Base-by-base conservation (phyloP, 805 yeast species). In the Komagataella mondaviorum region DNA sequence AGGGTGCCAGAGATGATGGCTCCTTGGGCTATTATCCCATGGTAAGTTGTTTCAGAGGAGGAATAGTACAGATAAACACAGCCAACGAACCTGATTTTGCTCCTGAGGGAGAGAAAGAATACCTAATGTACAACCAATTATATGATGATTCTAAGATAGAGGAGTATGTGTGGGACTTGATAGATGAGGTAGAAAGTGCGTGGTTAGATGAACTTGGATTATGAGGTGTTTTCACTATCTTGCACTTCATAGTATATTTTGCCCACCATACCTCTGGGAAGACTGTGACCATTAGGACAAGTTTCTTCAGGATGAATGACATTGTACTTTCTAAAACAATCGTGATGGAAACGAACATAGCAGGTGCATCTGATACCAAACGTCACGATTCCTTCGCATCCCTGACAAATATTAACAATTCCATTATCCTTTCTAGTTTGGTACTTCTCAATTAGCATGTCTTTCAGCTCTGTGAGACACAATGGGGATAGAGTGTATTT, bases 21-120 rank as follows among this genome's bases (percentile, higher is more conserved):
- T 70, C 79, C 46, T 67, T 88, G 51, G 99, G 98, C 0, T 93
- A 93, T 63, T 93, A 82, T 66, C 98, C 99, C 1, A 87, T 89
- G 70, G 73, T 88, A 39, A 85, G 96, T 51, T 85, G 85, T 23
- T 93, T 79, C 62, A 80, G 79, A 56, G 84, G 84, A 2, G 98
- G 98, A 0, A 69, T 76, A 7, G 95, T 87, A 4, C 70, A 76
- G 53, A 63, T 91, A 52, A 81, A 85, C 55, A 72, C 88, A 2
- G 85, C 89, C 0, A 84, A 88, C 0, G 71, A 80, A 10, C 76
- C 89, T 57, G 70, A 71, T 54, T 71, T 58, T 50, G 65, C 68
- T 12, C 77, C 83, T 0, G 60, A 58, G 0, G 69, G 65, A 12
- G 36, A 71, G 6, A 61, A 63, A 23, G 60, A 56, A 6, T 55